Conservation (phyloP, 1,284 basidiomycete species). For the Erythrobasidium hasegawianum region DNA sequence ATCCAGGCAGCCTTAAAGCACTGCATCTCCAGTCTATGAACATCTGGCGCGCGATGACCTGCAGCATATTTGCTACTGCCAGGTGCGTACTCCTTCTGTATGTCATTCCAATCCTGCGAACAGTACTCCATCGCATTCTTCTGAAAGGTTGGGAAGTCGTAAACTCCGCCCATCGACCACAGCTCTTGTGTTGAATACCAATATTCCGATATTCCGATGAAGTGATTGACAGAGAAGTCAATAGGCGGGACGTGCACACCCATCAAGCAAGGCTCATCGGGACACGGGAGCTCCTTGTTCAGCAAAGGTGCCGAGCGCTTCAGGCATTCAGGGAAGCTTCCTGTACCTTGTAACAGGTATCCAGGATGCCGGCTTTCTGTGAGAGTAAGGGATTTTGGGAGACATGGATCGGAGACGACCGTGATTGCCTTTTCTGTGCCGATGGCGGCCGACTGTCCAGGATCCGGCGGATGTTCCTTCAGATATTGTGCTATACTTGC, state of each 20-base stretch:
- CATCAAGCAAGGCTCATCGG: slow-evolving; percentile 85
- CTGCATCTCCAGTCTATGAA: slow-evolving; percentile 86
- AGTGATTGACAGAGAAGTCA: slow-evolving; percentile 51
- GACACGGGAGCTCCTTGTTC: slow-evolving; percentile 82
- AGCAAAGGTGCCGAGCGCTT: slow-evolving; percentile 69
- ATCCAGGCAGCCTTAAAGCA: slow-evolving; percentile 99
- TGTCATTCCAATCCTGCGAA: slow-evolving; percentile 68
- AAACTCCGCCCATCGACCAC: slow-evolving; percentile 81
- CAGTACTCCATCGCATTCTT: slow-evolving; percentile 86
- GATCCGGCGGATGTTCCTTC: slow-evolving; percentile 38
- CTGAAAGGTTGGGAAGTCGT: slow-evolving; percentile 94
- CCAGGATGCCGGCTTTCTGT: slow-evolving; percentile 48
- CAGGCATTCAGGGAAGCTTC: slow-evolving; percentile 83
- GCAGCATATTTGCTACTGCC: slow-evolving; percentile 50
- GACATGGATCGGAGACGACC: slow-evolving; percentile 75
- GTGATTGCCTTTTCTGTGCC: slow-evolving; percentile 48
- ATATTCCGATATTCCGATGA: slow-evolving; percentile 97
- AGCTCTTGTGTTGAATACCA: slow-evolving; percentile 99
- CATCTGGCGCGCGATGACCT: slow-evolving; percentile 59
- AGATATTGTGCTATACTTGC: slow-evolving; percentile 58
- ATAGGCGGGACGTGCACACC: slow-evolving; percentile 74
- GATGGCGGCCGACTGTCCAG: slow-evolving; percentile 34
- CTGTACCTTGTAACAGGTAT: slow-evolving; percentile 75
- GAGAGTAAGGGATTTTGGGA: slow-evolving; percentile 70
- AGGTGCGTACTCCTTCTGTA: slow-evolving; percentile 65